Evolutionary conservation across 148 eudicot species (phyloP), one percentile per base, ranked within the genome.

Genomic region (Chenopodium berlandieri): DNA sequence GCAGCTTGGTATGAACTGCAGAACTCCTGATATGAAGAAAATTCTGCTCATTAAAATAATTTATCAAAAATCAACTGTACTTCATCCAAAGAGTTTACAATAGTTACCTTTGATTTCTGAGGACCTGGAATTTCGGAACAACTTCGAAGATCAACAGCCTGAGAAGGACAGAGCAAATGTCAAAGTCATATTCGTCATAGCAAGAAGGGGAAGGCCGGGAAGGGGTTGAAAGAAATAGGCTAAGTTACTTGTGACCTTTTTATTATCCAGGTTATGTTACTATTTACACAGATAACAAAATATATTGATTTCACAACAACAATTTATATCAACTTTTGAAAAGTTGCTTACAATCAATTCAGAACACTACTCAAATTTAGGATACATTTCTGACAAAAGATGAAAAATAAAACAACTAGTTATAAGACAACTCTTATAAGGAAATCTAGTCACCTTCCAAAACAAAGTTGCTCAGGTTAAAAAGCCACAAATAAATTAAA

Each of bases 141-240:
- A 88, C 89, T 88, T 77, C 89, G 85, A 58, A 94, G 98, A 85
- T 94, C 88, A 89, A 94, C 94, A 76, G 97, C 98, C 98, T 94
- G 83, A 81, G 85, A 81, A 27, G 74, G 44, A 79, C 73, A 81
- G 77, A 23, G 10, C 4, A 34, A 71, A 25, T 27, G 34, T 66
- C 52, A 50, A 46, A 23, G 47, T 78, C 75, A 40, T 40, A 40
- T 40, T 40, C 7, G 7, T 40, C 44, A 58, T 56, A 31, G 68
- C 22, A 80, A 67, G 46, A 23, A 34, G 76, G 63, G 58, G 40
- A 9, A 62, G 5, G 22, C 56, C 56, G 16, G 56, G 16, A 52
- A 40, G 54, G 54, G 14, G 14, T 27, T 75, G 72, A 27, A 34
- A 34, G 31, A 37, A 75, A 69, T 44, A 68, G 12, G 3, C 37